Evolutionary conservation across 1,284 basidiomycete genomes (phyloP), one percentile per base, ranked within the genome.

Genomic region (Meripilus lineatus): DNA sequence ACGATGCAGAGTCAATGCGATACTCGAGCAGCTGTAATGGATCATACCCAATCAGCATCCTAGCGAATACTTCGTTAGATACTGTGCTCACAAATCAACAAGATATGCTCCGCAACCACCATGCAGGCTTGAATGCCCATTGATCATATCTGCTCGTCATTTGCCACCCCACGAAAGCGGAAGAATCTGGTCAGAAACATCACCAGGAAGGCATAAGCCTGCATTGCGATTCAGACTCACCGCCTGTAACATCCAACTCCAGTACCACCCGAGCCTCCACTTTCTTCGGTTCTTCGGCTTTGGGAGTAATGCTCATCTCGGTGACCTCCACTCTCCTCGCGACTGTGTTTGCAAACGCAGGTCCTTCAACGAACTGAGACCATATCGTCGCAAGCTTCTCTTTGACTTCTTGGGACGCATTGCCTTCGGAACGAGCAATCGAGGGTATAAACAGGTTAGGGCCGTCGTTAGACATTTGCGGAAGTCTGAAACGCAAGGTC

Each of bases 101-200:
- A 81, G 58, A 50, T 68, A 71, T 3, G 70, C 68, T 39, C 66
- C 64, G 51, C 77, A 79, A 22, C 70, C 77, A 14, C 78, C 76
- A 36, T 80, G 77, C 32, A 79, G 53, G 20, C 53, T 70, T 14
- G 65, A 69, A 3, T 44, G 53, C 0, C 64, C 57, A 45, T 79
- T 77, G 15, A 75, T 40, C 74, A 79, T 77, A 47, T 79, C 77
- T 79, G n/a, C n/a, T n/a, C n/a, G n/a, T n/a, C n/a, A n/a, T n/a
- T n/a, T n/a, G n/a, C n/a, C n/a, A n/a, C n/a, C n/a, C n/a, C n/a
- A n/a, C n/a, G n/a, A n/a, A n/a, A n/a, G n/a, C n/a, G n/a, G n/a
- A n/a, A n/a, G n/a, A n/a, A n/a, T n/a, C n/a, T n/a, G n/a, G n/a
- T n/a, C n/a, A n/a, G n/a, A n/a, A n/a, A n/a, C n/a, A 28, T 1